phyloP scores from a whole-genome alignment of 1,284 basidiomycete species.

The Exsudoporus floridanus region DNA sequence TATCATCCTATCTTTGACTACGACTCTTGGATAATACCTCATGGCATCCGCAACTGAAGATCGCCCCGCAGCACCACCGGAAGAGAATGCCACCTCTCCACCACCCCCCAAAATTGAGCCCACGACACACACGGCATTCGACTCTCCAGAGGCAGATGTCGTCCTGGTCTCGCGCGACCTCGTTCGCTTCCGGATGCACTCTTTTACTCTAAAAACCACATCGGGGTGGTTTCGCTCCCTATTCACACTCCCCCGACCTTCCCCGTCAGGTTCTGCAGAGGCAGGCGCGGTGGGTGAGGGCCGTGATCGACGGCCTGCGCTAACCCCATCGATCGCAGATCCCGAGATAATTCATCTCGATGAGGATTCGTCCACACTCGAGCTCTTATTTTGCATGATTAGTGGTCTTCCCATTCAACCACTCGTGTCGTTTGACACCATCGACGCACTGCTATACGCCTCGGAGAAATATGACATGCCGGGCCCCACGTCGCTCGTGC shows the following conservation, averaged over 20 bases:
- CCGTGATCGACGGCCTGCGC: constrained; percentile 38
- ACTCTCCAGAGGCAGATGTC: constrained; percentile 49
- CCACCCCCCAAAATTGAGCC: constrained; percentile 10
- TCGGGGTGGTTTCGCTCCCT: constrained; percentile 57
- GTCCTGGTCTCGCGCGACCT: constrained; percentile 46
- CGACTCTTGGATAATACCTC: background rate
- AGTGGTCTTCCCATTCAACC: constrained; percentile 53
- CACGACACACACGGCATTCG: constrained; percentile 47
- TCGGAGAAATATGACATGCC: constrained; percentile 71
- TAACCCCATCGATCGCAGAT: constrained; percentile 20
- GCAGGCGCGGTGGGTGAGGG: background rate
- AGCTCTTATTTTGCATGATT: constrained; percentile 57
- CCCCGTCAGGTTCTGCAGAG: background rate
- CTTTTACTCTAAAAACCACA: constrained; percentile 55
- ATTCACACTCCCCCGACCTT: constrained; percentile 53
- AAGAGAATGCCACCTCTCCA: background rate
- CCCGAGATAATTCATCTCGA: constrained; percentile 52
- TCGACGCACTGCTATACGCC: constrained; percentile 57
- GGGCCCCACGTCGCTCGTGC: constrained; percentile 56
- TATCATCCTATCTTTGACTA: background rate
- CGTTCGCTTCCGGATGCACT: constrained; percentile 55
- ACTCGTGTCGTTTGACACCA: constrained; percentile 49
- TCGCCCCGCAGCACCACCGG: background rate
- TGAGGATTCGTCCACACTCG: constrained; percentile 54
- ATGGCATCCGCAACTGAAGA: constrained; percentile 24